Base-by-base conservation (phyloP, 208 protist genomes). In the Acanthamoeba royreba region DNA sequence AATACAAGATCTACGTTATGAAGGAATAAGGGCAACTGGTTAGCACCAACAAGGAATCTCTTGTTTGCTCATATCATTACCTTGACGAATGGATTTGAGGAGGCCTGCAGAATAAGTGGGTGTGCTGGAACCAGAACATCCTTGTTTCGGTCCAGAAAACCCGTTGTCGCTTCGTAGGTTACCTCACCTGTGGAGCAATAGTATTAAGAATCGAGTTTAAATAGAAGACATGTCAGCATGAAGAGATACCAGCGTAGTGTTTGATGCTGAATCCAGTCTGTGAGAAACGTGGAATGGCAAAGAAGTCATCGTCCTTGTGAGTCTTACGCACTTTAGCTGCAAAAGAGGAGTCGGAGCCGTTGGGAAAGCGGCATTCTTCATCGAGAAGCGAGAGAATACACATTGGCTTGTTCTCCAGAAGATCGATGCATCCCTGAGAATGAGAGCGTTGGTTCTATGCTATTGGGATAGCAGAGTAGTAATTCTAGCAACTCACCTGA, bases 191-290 rank as follows among this genome's bases (percentile, higher is more conserved):
- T 22, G 35, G 7, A 77, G 8, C n/a, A n/a, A 83, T 15, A 91
- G 31, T 15, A 31, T 81, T 9, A 91, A 91, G 22, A 7, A 69
- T 25, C 81, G 33, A 7, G 42, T 8, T 22, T 8, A 85, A 69
- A 89, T 61, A 91, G 90, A 31, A 42, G 15, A 3, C 38, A 31
- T 17, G 86, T 2, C 5, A 3, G 47, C 15, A 61, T n/a, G 46
- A 38, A 5, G 96, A 98, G 85, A 98, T 97, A 58, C 98, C 98
- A 40, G 98, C 98, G 96, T 99, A 99, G 95, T 99, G 98, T 93
- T 98, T 97, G 40, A 99, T 94, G 91, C 66, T 96, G 94, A 98
- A 99, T 95, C 94, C 97, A 93, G 45, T 96, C 31, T 79, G 35
- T 4, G 40, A 94, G 90, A 86, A 94, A 63, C 66, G 69, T 8